Conservation (phyloP, 129 eudicot species). For the Saposhnikovia divaricata region DNA sequence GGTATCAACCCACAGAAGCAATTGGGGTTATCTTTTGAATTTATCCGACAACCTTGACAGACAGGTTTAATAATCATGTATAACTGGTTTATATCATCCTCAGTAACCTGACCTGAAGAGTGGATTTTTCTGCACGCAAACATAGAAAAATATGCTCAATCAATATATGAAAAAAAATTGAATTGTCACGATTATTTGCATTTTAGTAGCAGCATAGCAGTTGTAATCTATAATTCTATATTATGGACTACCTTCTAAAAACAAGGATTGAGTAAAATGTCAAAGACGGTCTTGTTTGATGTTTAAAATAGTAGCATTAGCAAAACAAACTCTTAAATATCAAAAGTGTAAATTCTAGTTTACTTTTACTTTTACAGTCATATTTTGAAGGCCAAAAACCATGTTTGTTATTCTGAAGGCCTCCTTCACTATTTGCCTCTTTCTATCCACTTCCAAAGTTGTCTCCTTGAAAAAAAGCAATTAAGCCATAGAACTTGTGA, state of each 20-base stretch:
- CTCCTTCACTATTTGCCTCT: neutral
- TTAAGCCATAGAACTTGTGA: neutral
- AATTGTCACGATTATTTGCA: neutral
- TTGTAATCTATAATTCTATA: neutral
- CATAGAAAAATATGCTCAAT: neutral
- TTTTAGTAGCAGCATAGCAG: neutral
- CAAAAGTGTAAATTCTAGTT: neutral
- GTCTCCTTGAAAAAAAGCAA: neutral
- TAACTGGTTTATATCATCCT: slow-evolving; percentile 70
- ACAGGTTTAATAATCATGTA: slow-evolving; percentile 69
- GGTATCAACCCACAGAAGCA: slow-evolving; percentile 94
- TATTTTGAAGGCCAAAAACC: neutral
- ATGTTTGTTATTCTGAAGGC: neutral
- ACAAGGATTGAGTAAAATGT: neutral
- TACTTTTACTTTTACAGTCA: neutral
- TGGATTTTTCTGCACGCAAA: slow-evolving; percentile 56
- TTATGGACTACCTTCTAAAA: neutral
- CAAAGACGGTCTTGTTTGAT: neutral
- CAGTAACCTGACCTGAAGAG: slow-evolving; percentile 45
- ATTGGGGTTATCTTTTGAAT: slow-evolving; percentile 91
- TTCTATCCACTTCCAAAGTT: neutral
- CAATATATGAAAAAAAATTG: neutral
- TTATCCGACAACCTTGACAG: slow-evolving; percentile 89
- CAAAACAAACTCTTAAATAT: neutral
- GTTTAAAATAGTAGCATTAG: neutral